phyloP scores from a whole-genome alignment of 305 asterid species.

The Lippia alba region DNA sequence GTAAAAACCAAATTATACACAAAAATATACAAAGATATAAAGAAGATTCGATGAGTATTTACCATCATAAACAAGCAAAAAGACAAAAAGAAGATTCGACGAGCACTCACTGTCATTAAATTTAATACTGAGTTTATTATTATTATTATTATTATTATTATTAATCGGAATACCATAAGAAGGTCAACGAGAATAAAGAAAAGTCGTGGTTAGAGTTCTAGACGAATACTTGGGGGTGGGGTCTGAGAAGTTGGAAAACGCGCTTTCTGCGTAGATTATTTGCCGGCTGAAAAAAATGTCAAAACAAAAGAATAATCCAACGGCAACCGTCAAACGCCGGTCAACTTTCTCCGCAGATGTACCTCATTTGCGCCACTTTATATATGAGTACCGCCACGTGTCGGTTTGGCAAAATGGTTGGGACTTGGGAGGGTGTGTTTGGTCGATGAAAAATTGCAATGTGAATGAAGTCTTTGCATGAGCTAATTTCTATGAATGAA shows the following conservation, averaged over 20 bases:
- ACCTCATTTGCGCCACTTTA: slow-evolving; percentile 4
- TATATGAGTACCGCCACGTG: slow-evolving; percentile 24
- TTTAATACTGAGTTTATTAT: too few relatives aligned
- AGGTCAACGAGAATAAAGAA: slow-evolving; percentile 9
- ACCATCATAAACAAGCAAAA: too few relatives aligned
- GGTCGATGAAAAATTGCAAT: neutral
- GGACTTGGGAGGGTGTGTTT: slow-evolving; percentile 18
- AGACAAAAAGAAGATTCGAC: too few relatives aligned
- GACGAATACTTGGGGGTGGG: slow-evolving; percentile 2
- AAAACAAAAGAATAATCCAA: slow-evolving; percentile 30
- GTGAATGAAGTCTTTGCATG: too few relatives aligned
- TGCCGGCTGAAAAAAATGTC: slow-evolving; percentile 32
- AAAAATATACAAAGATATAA: too few relatives aligned
- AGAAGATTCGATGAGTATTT: too few relatives aligned
- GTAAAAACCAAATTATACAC: too few relatives aligned
- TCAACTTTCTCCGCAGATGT: slow-evolving; percentile 16
- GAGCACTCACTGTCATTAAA: too few relatives aligned
- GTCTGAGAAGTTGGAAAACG: slow-evolving; percentile 9
- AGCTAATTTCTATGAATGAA: too few relatives aligned
- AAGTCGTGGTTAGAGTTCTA: slow-evolving; percentile 20
- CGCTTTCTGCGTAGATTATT: slow-evolving; percentile 37
- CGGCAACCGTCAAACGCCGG: slow-evolving; percentile 36
- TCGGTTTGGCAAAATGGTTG: slow-evolving; percentile 12
- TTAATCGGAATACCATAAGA: neutral
- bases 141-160: too few relatives aligned